Conservation (phyloP, 176 grass and related monocot species). For the Pontederia paniculata region DNA sequence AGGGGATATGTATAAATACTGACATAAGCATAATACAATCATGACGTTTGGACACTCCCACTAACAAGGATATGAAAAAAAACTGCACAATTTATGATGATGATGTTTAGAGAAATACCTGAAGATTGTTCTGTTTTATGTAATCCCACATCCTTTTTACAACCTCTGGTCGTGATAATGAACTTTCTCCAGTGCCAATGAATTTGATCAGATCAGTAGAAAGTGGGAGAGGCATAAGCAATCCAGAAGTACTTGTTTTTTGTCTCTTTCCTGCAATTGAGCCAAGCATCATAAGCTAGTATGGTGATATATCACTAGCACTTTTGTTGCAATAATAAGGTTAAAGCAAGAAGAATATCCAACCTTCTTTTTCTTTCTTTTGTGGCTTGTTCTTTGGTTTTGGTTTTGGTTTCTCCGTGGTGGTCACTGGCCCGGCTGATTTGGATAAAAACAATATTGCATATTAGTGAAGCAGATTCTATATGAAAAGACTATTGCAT, state of each 20-base stretch:
- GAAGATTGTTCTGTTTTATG: constrained; percentile 87
- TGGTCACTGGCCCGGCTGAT: constrained; percentile 36
- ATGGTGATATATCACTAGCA: constrained; percentile 14
- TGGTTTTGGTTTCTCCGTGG: constrained; percentile 44
- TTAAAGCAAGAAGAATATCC: constrained; percentile 8
- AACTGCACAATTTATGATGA: too few relatives aligned
- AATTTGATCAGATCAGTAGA: constrained; percentile 79
- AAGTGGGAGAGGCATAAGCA: constrained; percentile 71
- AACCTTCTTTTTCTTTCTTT: constrained; percentile 94
- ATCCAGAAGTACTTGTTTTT: constrained; percentile 59
- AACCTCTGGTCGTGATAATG: constrained; percentile 68
- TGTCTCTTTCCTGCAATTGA: constrained; percentile 48
- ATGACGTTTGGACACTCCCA: too few relatives aligned
- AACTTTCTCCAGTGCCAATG: constrained; percentile 82
- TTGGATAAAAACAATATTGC: constrained; percentile 16
- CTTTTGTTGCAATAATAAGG: constrained; percentile 7
- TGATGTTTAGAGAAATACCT: constrained; percentile 30
- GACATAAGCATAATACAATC: too few relatives aligned
- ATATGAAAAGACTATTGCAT: too few relatives aligned
- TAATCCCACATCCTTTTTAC: constrained; percentile 90
- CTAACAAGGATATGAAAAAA: too few relatives aligned
- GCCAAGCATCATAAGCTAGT: constrained; percentile 14
- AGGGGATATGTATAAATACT: too few relatives aligned
- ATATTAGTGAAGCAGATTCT: neutral
- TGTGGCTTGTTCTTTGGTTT: constrained; percentile 52